phyloP scores from a whole-genome alignment of 2,329 filamentous ascomycete species.

The Penicillium expansum region DNA sequence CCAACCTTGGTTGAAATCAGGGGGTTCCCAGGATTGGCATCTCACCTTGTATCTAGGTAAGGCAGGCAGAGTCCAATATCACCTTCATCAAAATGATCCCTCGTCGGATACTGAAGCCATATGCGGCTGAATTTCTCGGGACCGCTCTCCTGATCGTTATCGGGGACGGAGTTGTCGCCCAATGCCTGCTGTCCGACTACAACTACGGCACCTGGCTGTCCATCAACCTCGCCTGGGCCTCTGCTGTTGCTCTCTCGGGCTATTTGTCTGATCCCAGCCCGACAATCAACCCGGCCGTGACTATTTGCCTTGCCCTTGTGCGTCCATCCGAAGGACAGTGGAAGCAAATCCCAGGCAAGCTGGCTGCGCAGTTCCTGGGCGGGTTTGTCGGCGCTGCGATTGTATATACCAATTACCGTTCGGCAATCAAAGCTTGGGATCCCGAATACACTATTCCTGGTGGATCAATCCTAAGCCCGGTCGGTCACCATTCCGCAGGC shows the following conservation, averaged over 20 bases:
- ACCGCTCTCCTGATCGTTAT: constrained; percentile 34
- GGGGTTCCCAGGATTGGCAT: neutral
- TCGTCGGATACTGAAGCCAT: constrained; percentile 24
- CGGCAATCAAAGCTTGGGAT: constrained; percentile 32
- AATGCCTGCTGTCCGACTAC: constrained; percentile 33
- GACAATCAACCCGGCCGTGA: constrained; percentile 29
- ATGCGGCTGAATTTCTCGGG: constrained; percentile 33
- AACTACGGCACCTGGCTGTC: constrained; percentile 36
- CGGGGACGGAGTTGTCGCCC: constrained; percentile 34
- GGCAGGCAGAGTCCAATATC: neutral
- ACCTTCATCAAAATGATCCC: constrained; percentile 12
- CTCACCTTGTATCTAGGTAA: neutral
- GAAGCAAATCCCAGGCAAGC: constrained; percentile 28
- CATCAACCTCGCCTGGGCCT: constrained; percentile 35
- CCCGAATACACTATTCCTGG: constrained; percentile 32
- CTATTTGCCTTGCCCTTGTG: constrained; percentile 27
- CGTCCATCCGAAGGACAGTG: constrained; percentile 29
- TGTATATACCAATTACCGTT: constrained; percentile 33
- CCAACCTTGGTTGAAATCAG: neutral
- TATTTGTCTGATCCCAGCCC: constrained; percentile 31
- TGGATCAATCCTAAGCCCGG: constrained; percentile 29
- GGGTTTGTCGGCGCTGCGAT: constrained; percentile 32
- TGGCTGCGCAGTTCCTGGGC: constrained; percentile 30
- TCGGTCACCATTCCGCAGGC: constrained; percentile 29
- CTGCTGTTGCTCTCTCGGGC: constrained; percentile 29